Evolutionary conservation across 1,139 yeast genomes (phyloP).

Genomic region (Hemisphaericaspora xylanilytica): DNA sequence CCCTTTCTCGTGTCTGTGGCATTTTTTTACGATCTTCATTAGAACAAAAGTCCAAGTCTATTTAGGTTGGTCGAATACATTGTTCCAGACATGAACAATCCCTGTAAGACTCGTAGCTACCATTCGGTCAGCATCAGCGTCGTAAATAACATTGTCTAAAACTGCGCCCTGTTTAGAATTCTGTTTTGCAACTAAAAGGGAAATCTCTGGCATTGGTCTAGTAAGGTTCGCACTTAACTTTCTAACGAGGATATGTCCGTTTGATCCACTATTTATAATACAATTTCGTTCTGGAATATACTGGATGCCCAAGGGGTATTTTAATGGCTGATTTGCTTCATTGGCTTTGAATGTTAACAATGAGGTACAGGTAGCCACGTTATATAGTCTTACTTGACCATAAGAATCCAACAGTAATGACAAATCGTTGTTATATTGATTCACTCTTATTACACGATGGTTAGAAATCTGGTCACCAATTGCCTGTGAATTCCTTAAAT

Average conservation of each 20-base stretch:
- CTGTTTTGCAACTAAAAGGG: too few species aligned
- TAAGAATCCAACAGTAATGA: slow-evolving; percentile 14
- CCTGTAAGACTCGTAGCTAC: slow-evolving; percentile 23
- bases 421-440: slow-evolving; percentile 4
- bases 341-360: neutral
- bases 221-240: slow-evolving; percentile 5
- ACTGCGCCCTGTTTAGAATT: neutral
- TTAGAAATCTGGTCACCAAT: slow-evolving; percentile 14
- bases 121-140: slow-evolving; percentile 15
- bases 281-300: slow-evolving; percentile 6
- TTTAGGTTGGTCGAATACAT: slow-evolving; percentile 10
- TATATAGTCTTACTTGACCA: slow-evolving; percentile 14
- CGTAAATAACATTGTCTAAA: slow-evolving; percentile 16
- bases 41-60: too few species aligned
- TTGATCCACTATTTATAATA: slow-evolving; percentile 16
- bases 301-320: neutral
- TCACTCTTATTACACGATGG: slow-evolving; percentile 10
- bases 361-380: neutral
- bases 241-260: slow-evolving; percentile 14
- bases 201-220: too few species aligned
- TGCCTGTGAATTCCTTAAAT: slow-evolving; percentile 22
- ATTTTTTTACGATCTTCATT: too few species aligned
- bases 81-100: slow-evolving; percentile 24
- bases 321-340: neutral
- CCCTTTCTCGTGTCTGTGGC: too few species aligned